These are phyloP conservation scores for Sporothrix luriei DNA, from an alignment of 2,329 filamentous ascomycete genomes.

Conservation along the genomic window DNA sequence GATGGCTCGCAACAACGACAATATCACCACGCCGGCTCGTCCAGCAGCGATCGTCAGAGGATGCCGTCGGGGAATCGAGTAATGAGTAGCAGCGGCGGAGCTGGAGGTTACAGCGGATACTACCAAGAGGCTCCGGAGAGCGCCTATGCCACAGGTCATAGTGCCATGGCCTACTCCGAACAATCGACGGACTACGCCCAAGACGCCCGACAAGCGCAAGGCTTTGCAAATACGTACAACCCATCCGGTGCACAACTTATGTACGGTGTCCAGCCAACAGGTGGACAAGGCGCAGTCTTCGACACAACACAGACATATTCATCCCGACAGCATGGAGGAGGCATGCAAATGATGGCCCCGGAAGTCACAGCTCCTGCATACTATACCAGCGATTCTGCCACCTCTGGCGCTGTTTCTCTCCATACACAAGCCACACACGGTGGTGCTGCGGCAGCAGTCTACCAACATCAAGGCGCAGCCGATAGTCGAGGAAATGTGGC, in stretches of 20 bases:
- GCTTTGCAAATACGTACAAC: conserved; percentile 60
- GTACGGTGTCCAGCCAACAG: conserved; percentile 73
- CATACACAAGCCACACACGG: conserved; percentile 54
- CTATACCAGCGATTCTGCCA: conserved; percentile 67
- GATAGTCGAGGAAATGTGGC: conserved; percentile 59
- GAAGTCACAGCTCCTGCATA: conserved; percentile 73
- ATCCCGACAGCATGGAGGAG: conserved; percentile 72
- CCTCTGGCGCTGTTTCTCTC: conserved; percentile 59
- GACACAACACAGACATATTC: conserved; percentile 75
- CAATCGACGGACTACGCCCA: conserved; percentile 62
- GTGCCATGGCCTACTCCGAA: conserved; percentile 61
- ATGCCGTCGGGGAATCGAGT: conserved; percentile 5
- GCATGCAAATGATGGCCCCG: conserved; percentile 71
- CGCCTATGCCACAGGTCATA: conserved; percentile 54
- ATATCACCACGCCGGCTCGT: conserved; percentile 50
- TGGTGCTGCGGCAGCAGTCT: conserved; percentile 62
- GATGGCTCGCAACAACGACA: conserved; percentile 53
- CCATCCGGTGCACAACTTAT: conserved; percentile 68
- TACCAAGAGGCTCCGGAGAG: conserved; percentile 56
- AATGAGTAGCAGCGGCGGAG: conserved; percentile 54
- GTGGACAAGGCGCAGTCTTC: conserved; percentile 65
- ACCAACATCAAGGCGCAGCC: conserved; percentile 65
- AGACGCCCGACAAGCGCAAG: conserved; percentile 59
- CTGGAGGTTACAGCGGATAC: conserved; percentile 61
- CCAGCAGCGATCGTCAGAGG: conserved; percentile 41